phyloP scores from a whole-genome alignment of 1,139 yeast species.

The Candida neerlandica region DNA sequence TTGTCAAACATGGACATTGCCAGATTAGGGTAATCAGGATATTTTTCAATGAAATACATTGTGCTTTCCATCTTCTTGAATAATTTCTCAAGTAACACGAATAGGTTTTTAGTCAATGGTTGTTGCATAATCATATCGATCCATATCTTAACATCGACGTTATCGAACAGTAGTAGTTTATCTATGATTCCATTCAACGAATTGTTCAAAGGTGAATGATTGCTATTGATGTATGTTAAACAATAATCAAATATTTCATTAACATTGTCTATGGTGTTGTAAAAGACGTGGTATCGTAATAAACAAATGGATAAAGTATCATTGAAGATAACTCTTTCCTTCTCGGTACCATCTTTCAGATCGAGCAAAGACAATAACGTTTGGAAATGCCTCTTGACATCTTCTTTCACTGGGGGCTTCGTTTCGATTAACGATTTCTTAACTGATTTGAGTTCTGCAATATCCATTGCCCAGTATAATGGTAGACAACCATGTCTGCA shows the following conservation, averaged over 20 bases:
- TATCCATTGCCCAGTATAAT: neutral
- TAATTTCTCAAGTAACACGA: slow-evolving; percentile 43
- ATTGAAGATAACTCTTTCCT: slow-evolving; percentile 34
- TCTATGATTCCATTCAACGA: slow-evolving; percentile 62
- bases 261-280: neutral
- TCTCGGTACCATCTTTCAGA: slow-evolving; percentile 6
- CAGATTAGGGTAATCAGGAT: slow-evolving; percentile 46
- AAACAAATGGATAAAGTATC: slow-evolving; percentile 71
- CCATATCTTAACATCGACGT: slow-evolving; percentile 10
- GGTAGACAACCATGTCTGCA: neutral
- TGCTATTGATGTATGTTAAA: slow-evolving; percentile 69
- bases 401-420: slow-evolving; percentile 10
- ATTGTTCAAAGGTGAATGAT: slow-evolving; percentile 70
- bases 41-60: slow-evolving; percentile 36
- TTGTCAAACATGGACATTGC: slow-evolving; percentile 57
- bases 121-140: slow-evolving; percentile 14
- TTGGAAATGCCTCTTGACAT: slow-evolving; percentile 3
- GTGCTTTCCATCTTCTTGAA: slow-evolving; percentile 45
- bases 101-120: slow-evolving; percentile 11
- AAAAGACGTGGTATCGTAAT: slow-evolving; percentile 39
- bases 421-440: slow-evolving; percentile 13
- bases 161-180: slow-evolving; percentile 40
- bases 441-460: slow-evolving; percentile 4
- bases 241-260: slow-evolving; percentile 49
- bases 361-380: slow-evolving; percentile 8